Conservation (phyloP, 257 asterid species). For the Parsonsia alboflavescens region DNA sequence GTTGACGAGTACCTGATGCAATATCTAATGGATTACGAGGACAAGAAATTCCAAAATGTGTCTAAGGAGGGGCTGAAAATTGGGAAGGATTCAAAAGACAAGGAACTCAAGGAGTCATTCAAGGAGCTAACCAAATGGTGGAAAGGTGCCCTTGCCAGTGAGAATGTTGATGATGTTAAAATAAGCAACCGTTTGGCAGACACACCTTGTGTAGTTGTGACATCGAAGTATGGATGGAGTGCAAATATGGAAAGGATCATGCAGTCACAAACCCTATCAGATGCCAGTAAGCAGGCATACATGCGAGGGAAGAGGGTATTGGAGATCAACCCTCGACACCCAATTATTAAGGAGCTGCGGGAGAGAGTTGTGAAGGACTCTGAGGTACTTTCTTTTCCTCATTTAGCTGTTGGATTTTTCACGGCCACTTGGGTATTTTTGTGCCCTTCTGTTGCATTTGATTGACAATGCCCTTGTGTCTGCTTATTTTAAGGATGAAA, state of each 20-base stretch:
- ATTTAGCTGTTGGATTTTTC: neutral
- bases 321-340: slow-evolving; percentile 88
- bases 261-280: slow-evolving; percentile 89
- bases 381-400: slow-evolving; percentile 41
- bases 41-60: slow-evolving; percentile 84
- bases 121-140: slow-evolving; percentile 90
- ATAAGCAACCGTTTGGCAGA: slow-evolving; percentile 84
- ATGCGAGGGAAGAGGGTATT: slow-evolving; percentile 93
- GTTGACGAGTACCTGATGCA: slow-evolving; percentile 95
- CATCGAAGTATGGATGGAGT: slow-evolving; percentile 88
- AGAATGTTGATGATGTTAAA: slow-evolving; percentile 82
- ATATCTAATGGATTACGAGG: slow-evolving; percentile 90
- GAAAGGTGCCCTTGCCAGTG: slow-evolving; percentile 74
- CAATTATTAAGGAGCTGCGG: slow-evolving; percentile 82
- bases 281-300: slow-evolving; percentile 77
- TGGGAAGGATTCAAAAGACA: slow-evolving; percentile 71
- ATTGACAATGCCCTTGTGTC: neutral
- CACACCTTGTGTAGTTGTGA: slow-evolving; percentile 84
- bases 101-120: slow-evolving; percentile 79
- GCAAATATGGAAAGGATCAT: slow-evolving; percentile 90
- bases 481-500: slow-evolving; percentile 41
- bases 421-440: neutral
- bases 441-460: neutral
- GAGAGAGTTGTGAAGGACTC: slow-evolving; percentile 63
- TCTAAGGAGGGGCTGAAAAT: slow-evolving; percentile 90